phyloP scores from a whole-genome alignment of 1,139 yeast species.

The Suhomyces yuchorum region DNA sequence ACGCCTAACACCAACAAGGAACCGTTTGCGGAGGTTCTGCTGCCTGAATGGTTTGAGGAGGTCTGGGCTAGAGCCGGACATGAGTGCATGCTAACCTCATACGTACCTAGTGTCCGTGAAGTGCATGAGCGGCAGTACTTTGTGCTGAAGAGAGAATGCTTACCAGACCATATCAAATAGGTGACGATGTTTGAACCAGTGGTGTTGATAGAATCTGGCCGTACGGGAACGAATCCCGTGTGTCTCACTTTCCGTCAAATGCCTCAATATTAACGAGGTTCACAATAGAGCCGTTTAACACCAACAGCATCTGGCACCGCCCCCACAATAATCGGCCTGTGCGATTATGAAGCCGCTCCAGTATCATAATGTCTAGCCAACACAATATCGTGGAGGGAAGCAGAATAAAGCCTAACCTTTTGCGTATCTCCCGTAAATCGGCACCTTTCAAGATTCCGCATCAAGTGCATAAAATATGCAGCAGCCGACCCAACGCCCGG shows the following conservation, averaged over 20 bases:
- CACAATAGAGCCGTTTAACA: not conserved
- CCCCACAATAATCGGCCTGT: not conserved
- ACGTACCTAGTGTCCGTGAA: no score
- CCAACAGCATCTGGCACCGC: not conserved
- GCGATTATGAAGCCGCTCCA: not conserved
- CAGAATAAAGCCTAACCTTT: not conserved
- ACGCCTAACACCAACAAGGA: not conserved
- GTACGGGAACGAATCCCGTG: no score
- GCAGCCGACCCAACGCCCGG: not conserved
- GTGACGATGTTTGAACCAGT: no score
- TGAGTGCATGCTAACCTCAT: no score
- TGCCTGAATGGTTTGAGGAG: no score
- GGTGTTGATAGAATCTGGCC: no score
- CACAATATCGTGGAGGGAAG: not conserved
- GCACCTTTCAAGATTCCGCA: not conserved
- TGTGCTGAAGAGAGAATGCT: no score
- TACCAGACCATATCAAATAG: no score
- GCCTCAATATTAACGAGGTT: not conserved
- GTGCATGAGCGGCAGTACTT: no score
- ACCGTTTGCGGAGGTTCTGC: not conserved
- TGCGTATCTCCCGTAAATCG: not conserved
- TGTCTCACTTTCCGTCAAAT: not conserved
- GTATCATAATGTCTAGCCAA: not conserved
- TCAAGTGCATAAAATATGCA: not conserved
- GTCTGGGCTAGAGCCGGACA: no score